phyloP scores from a whole-genome alignment of 345 rosid species.

The Lumnitzera racemosa region DNA sequence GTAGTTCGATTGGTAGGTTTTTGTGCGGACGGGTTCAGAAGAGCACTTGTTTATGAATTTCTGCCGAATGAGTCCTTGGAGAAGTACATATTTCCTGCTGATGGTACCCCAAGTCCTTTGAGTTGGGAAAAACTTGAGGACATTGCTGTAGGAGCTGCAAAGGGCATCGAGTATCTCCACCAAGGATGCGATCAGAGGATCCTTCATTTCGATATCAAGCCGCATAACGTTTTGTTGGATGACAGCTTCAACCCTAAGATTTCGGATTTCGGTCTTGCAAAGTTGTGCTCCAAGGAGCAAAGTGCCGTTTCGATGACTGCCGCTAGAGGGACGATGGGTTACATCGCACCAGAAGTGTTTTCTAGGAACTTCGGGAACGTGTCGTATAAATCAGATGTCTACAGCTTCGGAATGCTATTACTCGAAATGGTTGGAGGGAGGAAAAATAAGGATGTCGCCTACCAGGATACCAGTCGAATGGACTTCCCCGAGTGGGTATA shows the following conservation, averaged over 20 bases:
- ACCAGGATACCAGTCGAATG: background rate
- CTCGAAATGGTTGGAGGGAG: slow-evolving; percentile 18
- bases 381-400: slow-evolving; percentile 14
- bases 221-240: slow-evolving; percentile 16
- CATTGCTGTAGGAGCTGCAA: slow-evolving; percentile 19
- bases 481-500: slow-evolving; percentile 16
- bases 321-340: slow-evolving; percentile 21
- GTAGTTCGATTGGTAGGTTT: slow-evolving; percentile 18
- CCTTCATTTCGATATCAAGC: slow-evolving; percentile 26
- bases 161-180: slow-evolving; percentile 24
- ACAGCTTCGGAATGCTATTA: slow-evolving; percentile 20
- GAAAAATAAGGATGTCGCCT: background rate
- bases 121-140: slow-evolving; percentile 13
- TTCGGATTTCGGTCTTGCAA: slow-evolving; percentile 27
- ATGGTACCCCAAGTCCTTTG: background rate
- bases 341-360: slow-evolving; percentile 16
- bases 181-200: slow-evolving; percentile 20
- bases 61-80: slow-evolving; percentile 23
- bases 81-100: slow-evolving; percentile 8
- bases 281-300: slow-evolving; percentile 9
- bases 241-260: slow-evolving; percentile 13
- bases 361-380: slow-evolving; percentile 3
- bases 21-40: slow-evolving; percentile 11
- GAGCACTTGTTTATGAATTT: slow-evolving; percentile 22
- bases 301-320: slow-evolving; percentile 7